Evolutionary conservation across 1,139 yeast species (phyloP).

Genomic region (Yamadazyma atmosphaerica): DNA sequence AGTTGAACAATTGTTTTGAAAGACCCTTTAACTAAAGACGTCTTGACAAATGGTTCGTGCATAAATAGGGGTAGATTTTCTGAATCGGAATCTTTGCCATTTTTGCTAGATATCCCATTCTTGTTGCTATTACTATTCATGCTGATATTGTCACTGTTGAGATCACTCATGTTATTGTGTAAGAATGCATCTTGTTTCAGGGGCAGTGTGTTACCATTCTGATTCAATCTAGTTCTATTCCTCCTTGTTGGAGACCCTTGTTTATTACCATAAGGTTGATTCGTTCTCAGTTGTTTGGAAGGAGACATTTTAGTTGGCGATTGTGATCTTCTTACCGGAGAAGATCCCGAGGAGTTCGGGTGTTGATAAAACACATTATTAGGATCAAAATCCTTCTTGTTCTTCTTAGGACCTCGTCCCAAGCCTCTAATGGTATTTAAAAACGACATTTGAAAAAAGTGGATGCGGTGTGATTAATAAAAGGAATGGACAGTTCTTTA

Average conservation of each 20-base stretch:
- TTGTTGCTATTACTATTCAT: conserved; percentile 1
- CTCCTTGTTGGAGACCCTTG: conserved; percentile 38
- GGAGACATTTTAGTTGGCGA: conserved; percentile 35
- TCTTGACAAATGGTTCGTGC: conserved; percentile 90
- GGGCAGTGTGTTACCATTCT: conserved; percentile 15
- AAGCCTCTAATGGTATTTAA: conserved; percentile 56
- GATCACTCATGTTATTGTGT: not conserved
- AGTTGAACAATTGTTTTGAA: conserved; percentile 93
- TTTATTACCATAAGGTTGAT: conserved; percentile 24
- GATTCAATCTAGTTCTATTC: conserved; percentile 15
- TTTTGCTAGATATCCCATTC: not conserved
- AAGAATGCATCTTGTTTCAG: conserved; percentile 10
- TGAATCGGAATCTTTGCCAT: conserved; percentile 8
- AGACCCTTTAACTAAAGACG: conserved; percentile 96
- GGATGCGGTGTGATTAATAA: not conserved
- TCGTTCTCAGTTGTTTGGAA: conserved; percentile 24
- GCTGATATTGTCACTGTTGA: not conserved
- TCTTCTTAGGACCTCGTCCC: conserved; percentile 63
- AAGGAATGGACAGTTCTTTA: not conserved
- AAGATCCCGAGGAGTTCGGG: conserved; percentile 29
- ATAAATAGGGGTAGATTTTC: conserved; percentile 60
- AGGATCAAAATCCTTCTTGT: conserved; percentile 43
- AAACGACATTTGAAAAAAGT: conserved; percentile 36
- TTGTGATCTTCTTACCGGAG: conserved; percentile 37
- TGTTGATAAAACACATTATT: conserved; percentile 35